A percentile compares a stretch with the other conserved stretches of the same genome.
phyloP scores from a whole-genome alignment of 164 flowering plant genomes.

The Tetrastigma voinierianum region DNA sequence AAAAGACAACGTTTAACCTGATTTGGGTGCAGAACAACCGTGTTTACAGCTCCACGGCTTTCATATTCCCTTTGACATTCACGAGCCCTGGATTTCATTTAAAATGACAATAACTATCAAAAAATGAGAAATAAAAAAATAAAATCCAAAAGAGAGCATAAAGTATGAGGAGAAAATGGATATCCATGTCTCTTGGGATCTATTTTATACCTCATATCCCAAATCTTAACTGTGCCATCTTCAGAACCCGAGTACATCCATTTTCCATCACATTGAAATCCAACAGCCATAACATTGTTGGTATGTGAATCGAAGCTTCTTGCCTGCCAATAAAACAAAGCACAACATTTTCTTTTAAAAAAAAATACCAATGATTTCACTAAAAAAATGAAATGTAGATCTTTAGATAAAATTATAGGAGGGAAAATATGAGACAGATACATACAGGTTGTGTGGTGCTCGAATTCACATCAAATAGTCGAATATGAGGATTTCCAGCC shows the following conservation, averaged over 20 bases:
- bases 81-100: slow-evolving; percentile 65
- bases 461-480: slow-evolving; percentile 89
- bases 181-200: not conserved
- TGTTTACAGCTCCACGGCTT: slow-evolving; percentile 98
- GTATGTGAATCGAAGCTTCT: slow-evolving; percentile 95
- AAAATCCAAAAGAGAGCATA: not conserved
- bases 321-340: slow-evolving; percentile 42
- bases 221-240: slow-evolving; percentile 97
- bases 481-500: slow-evolving; percentile 95
- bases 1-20: slow-evolving; percentile 50
- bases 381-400: no score
- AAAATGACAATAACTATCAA: slow-evolving; percentile 1
- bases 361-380: not conserved
- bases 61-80: slow-evolving; percentile 98
- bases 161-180: not conserved
- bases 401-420: no score
- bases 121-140: no score
- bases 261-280: slow-evolving; percentile 96
- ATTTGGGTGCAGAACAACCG: slow-evolving; percentile 96
- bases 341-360: not conserved
- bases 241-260: slow-evolving; percentile 99
- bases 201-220: slow-evolving; percentile 83
- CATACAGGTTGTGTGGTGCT: slow-evolving; percentile 83
- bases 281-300: slow-evolving; percentile 95
- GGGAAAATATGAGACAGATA: not conserved